phyloP scores from a whole-genome alignment of 257 asterid genomes.

The Solanum microdontum region DNA sequence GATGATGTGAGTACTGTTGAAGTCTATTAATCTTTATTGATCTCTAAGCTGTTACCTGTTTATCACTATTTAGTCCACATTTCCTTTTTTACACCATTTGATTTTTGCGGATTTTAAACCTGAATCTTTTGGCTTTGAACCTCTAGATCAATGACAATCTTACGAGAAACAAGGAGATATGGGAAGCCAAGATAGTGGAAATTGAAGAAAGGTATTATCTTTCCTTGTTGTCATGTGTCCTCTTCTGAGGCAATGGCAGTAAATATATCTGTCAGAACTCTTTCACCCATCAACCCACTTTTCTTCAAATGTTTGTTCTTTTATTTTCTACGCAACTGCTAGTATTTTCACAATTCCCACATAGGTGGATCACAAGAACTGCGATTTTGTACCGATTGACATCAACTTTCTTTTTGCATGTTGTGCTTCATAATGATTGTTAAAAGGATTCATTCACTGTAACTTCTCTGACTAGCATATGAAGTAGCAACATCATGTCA shows the following conservation, averaged over 20 bases:
- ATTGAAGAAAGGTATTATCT: constrained; percentile 49
- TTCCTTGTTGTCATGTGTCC: not conserved
- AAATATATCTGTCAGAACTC: not conserved
- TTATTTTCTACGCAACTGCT: not conserved
- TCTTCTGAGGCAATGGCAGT: not conserved
- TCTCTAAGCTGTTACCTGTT: not conserved
- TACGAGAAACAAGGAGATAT: constrained; percentile 53
- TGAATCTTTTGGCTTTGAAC: not conserved
- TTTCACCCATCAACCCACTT: not conserved
- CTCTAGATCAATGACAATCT: constrained; percentile 84
- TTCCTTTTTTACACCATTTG: not conserved
- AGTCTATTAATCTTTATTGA: not conserved
- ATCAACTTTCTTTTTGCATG: not conserved
- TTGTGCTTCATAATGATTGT: not conserved
- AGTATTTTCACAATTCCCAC: not conserved
- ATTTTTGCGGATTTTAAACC: not conserved
- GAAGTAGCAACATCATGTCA: not conserved
- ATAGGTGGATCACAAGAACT: not conserved
- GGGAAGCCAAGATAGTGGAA: constrained; percentile 63
- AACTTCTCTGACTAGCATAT: not conserved
- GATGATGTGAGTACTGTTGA: constrained; percentile 50
- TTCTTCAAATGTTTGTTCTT: not conserved
- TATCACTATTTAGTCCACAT: not conserved
- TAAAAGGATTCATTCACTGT: not conserved
- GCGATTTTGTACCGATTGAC: not conserved